phyloP scores from a whole-genome alignment of 1,139 yeast species.

The Groenewaldozyma auringiensis region DNA sequence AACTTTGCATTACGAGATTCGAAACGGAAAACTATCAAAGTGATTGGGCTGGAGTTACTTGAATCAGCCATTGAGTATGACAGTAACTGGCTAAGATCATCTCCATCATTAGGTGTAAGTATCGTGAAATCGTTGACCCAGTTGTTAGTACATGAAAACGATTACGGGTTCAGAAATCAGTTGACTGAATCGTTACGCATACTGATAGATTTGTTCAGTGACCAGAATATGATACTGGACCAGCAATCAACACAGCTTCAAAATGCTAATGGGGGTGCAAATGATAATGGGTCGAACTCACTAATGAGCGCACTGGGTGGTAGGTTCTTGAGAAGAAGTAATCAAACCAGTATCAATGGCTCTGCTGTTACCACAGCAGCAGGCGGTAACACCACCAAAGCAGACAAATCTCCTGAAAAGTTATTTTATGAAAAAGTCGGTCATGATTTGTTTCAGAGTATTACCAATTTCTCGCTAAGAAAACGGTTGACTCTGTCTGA shows the following conservation, averaged over 20 bases:
- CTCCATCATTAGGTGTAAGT: neutral
- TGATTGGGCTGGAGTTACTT: slow-evolving; percentile 74
- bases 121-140: slow-evolving; percentile 48
- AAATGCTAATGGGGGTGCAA: neutral
- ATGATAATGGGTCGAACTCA: neutral
- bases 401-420: slow-evolving; percentile 10
- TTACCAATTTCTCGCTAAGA: slow-evolving; percentile 3
- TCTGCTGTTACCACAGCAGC: neutral
- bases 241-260: neutral
- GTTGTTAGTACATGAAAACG: slow-evolving; percentile 54
- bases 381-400: slow-evolving; percentile 3
- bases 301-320: neutral
- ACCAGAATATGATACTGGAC: neutral
- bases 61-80: slow-evolving; percentile 82
- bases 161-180: slow-evolving; percentile 71
- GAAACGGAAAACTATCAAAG: slow-evolving; percentile 46
- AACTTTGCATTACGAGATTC: slow-evolving; percentile 59
- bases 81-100: slow-evolving; percentile 34
- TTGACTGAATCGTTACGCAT: slow-evolving; percentile 76
- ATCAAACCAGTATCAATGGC: neutral
- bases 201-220: slow-evolving; percentile 41
- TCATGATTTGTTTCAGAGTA: slow-evolving; percentile 17
- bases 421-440: slow-evolving; percentile 20
- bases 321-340: neutral
- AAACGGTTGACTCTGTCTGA: slow-evolving; percentile 3